phyloP scores from a whole-genome alignment of 106 monocot genomes.

The Acanthochlamys bracteata region DNA sequence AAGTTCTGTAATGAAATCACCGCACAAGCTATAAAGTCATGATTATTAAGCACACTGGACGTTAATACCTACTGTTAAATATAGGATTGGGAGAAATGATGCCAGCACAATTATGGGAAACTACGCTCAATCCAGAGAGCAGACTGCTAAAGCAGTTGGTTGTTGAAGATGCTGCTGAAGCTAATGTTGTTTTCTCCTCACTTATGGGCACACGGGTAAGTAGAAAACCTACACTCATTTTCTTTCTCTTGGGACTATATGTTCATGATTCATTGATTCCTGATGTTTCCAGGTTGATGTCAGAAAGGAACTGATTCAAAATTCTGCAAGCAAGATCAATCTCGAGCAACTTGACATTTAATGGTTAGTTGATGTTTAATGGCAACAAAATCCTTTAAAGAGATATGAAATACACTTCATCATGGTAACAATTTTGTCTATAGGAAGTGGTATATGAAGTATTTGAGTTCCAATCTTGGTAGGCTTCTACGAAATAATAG shows the following conservation, averaged over 20 bases:
- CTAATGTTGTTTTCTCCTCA: conserved; percentile 85
- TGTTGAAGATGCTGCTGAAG: conserved; percentile 91
- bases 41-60: not conserved
- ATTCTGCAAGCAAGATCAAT: conserved; percentile 61
- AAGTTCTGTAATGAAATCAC: not conserved
- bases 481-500: not conserved
- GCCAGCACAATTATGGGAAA: conserved; percentile 94
- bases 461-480: not conserved
- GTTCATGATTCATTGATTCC: not conserved
- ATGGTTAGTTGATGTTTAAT: conserved; percentile 8
- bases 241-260: not conserved
- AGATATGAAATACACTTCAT: not conserved
- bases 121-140: conserved; percentile 82
- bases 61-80: not conserved
- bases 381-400: not conserved
- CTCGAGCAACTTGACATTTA: conserved; percentile 81
- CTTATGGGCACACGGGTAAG: conserved; percentile 92
- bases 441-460: not conserved
- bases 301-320: conserved; percentile 74
- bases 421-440: not conserved
- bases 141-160: conserved; percentile 79
- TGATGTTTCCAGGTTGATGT: conserved; percentile 58
- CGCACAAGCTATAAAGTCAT: too few species aligned
- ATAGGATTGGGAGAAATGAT: conserved; percentile 98
- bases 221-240: not conserved